Conservation (phyloP, 2,329 filamentous ascomycete species). For the Amylocarpus encephaloides region DNA sequence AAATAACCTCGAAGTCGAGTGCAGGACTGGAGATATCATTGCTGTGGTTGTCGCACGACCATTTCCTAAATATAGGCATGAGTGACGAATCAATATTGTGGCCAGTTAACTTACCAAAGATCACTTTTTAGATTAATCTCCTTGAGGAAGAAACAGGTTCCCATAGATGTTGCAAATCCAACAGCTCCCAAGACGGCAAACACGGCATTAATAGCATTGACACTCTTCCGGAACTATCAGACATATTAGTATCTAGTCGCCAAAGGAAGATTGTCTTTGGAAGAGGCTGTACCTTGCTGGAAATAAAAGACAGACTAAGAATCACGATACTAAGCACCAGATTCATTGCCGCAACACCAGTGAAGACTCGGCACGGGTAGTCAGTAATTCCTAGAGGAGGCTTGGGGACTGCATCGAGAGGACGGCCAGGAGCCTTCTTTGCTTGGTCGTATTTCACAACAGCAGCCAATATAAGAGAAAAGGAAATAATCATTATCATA, state of each 20-base stretch:
- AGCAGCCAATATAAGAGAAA: conserved; percentile 16
- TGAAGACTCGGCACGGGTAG: conserved; percentile 15
- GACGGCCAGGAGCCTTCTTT: conserved; percentile 9
- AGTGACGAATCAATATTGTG: no score
- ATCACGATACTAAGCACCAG: conserved; percentile 12
- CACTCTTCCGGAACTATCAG: conserved; percentile 15
- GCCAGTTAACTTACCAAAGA: conserved; percentile 13
- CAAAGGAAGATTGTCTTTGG: background rate
- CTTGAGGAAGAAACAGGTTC: conserved; percentile 16
- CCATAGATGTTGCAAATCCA: conserved; percentile 18
- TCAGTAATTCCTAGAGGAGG: conserved; percentile 14
- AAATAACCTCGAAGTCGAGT: conserved; percentile 18
- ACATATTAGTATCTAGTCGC: conserved; percentile 5
- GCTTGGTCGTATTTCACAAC: conserved; percentile 15
- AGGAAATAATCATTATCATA: conserved; percentile 15
- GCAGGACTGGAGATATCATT: conserved; percentile 11
- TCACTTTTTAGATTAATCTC: conserved; percentile 10
- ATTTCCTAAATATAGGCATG: conserved; percentile 12
- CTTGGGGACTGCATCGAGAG: conserved; percentile 6
- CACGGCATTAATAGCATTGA: conserved; percentile 13
- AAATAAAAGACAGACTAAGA: conserved; percentile 14
- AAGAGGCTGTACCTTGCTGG: conserved; percentile 13
- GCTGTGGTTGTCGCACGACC: conserved; percentile 18
- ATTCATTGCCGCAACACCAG: conserved; percentile 14
- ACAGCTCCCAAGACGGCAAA: conserved; percentile 17